These are phyloP conservation scores for Aspergillus bertholletiae DNA, from an alignment of 495 filamentous ascomycete genomes.

Conservation along the genomic window DNA sequence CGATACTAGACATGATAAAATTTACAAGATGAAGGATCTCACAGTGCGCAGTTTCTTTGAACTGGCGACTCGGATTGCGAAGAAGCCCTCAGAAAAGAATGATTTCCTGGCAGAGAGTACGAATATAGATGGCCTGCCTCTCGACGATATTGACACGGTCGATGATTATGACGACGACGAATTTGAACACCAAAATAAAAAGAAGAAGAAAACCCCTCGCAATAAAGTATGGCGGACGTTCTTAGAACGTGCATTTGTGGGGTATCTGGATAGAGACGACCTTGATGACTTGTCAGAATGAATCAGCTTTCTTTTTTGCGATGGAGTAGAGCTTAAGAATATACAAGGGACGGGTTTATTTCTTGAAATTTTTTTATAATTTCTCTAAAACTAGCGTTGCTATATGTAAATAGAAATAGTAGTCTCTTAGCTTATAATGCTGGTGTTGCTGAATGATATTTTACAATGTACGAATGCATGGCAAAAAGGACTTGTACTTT, in stretches of 20 bases:
- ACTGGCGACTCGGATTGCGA: conserved; percentile 74
- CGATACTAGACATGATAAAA: conserved; percentile 67
- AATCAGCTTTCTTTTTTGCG: background rate
- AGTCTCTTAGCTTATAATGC: background rate
- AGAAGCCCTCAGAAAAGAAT: conserved; percentile 35
- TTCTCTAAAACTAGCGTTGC: background rate
- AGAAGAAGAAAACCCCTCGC: conserved; percentile 44
- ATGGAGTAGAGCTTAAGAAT: background rate
- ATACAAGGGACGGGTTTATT: background rate
- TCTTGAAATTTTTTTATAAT: background rate
- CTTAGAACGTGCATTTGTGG: conserved; percentile 74
- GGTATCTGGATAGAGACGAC: conserved; percentile 45
- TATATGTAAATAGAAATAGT: background rate
- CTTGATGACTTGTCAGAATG: conserved; percentile 15
- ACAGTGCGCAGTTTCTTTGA: conserved; percentile 78
- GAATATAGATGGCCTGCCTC: background rate
- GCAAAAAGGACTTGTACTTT: background rate
- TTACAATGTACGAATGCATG: background rate
- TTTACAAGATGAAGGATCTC: conserved; percentile 76
- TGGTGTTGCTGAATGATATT: background rate
- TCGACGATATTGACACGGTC: conserved; percentile 14
- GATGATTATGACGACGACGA: conserved; percentile 7
- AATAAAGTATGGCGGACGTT: conserved; percentile 69
- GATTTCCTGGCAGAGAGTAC: conserved; percentile 8
- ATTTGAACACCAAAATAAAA: conserved; percentile 18